phyloP scores from a whole-genome alignment of 768 basidiomycete genomes.

The Psilocybe cubensis region DNA sequence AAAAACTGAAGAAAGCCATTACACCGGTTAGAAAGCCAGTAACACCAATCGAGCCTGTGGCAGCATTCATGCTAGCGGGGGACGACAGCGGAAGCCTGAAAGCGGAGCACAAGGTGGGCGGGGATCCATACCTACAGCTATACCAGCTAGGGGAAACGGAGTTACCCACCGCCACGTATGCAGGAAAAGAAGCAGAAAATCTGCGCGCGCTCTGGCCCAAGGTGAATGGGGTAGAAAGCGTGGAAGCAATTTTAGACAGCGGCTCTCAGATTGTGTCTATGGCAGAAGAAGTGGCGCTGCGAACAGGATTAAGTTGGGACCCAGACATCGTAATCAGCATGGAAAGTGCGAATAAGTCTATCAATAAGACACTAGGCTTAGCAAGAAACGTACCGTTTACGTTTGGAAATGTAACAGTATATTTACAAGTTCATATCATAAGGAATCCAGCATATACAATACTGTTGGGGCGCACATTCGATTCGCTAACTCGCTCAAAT shows the following conservation, averaged over 20 bases:
- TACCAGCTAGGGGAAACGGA: not conserved
- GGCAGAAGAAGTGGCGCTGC: constrained; percentile 12
- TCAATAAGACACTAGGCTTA: constrained; percentile 26
- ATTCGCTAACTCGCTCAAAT: constrained; percentile 23
- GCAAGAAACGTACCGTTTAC: constrained; percentile 29
- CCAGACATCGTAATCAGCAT: constrained; percentile 24
- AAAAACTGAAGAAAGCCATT: not conserved
- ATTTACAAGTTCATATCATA: constrained; percentile 33
- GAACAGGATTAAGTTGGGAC: constrained; percentile 16
- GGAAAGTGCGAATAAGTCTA: constrained; percentile 28
- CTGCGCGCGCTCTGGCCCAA: not conserved
- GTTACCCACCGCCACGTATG: not conserved
- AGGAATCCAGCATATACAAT: constrained; percentile 26
- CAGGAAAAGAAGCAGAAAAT: not conserved
- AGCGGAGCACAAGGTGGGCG: not conserved
- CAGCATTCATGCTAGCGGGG: not conserved
- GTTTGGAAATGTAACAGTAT: constrained; percentile 21
- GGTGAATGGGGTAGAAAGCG: constrained; percentile 13
- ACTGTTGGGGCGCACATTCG: constrained; percentile 32
- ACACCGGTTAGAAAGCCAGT: not conserved
- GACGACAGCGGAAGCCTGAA: too few species aligned
- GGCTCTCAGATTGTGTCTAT: constrained; percentile 33
- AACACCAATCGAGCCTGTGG: not conserved
- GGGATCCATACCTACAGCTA: not conserved
- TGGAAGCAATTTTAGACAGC: constrained; percentile 26